Evolutionary conservation across 1,284 basidiomycete genomes (phyloP).

Genomic region (Omphalotus olearius): DNA sequence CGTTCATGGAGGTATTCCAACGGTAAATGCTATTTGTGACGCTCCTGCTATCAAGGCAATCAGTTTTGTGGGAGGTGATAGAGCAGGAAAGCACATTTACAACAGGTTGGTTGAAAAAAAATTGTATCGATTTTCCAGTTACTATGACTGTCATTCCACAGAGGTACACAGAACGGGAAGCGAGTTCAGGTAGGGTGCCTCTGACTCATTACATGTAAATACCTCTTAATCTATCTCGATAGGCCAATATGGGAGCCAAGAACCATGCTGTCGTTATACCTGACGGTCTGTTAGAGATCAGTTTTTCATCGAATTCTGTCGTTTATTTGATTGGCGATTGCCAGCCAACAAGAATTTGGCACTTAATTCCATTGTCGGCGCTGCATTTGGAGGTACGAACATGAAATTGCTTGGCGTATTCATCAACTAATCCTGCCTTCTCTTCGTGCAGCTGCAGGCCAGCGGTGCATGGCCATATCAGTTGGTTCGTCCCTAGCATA

Average conservation of each 20-base stretch:
- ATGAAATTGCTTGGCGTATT: constrained; percentile 17
- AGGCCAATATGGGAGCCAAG: constrained; percentile 95
- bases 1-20: constrained; percentile 86
- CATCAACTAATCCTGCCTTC: constrained; percentile 30
- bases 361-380: constrained; percentile 90
- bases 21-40: constrained; percentile 94
- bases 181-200: constrained; percentile 67
- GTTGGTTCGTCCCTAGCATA: constrained; percentile 48
- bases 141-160: constrained; percentile 23
- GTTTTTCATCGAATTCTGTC: background rate
- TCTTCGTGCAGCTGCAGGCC: constrained; percentile 75
- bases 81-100: constrained; percentile 93
- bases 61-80: constrained; percentile 96
- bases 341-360: constrained; percentile 92
- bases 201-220: background rate
- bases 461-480: constrained; percentile 94
- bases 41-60: constrained; percentile 90
- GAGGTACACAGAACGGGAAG: constrained; percentile 85
- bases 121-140: background rate
- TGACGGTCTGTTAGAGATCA: constrained; percentile 55
- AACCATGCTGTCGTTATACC: constrained; percentile 96
- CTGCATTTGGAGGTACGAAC: constrained; percentile 85
- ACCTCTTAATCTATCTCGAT: constrained; percentile 14
- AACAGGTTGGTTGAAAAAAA: constrained; percentile 68
- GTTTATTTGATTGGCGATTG: constrained; percentile 7